These are phyloP conservation scores for Maudiozyma turicensis DNA, from an alignment of 805 yeast genomes.

Conservation along the genomic window DNA sequence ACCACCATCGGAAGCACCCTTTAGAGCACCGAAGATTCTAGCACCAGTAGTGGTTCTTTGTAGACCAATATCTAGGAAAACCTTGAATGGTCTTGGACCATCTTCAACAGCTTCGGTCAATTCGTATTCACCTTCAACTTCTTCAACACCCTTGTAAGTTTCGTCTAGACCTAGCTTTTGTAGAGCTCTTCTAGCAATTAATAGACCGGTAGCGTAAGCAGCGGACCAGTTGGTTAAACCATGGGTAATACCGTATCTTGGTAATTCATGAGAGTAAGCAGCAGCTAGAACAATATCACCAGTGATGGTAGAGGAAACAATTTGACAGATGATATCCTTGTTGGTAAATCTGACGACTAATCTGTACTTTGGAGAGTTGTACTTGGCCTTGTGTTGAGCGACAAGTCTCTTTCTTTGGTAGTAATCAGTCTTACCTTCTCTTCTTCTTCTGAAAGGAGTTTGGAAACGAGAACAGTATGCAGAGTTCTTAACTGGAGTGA, in stretches of 20 bases:
- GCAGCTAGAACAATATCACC: conserved; percentile 95
- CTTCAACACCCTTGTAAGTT: conserved; percentile 97
- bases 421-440: conserved; percentile 99
- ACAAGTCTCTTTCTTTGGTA: conserved; percentile 99
- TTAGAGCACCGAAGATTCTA: conserved; percentile 96
- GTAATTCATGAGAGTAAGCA: conserved; percentile 98
- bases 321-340: conserved; percentile 98
- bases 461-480: conserved; percentile 99
- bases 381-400: conserved; percentile 99
- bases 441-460: conserved; percentile 99
- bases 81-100: conserved; percentile 99
- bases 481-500: conserved; percentile 56
- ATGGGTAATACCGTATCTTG: conserved; percentile 92
- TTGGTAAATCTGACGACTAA: conserved; percentile 99
- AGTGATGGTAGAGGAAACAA: conserved; percentile 89
- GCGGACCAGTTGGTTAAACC: conserved; percentile 99
- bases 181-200: conserved; percentile 98
- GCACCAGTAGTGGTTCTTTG: conserved; percentile 99
- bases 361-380: conserved; percentile 99
- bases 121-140: conserved; percentile 98
- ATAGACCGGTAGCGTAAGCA: conserved; percentile 97
- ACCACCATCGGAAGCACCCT: conserved; percentile 99
- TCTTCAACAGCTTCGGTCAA: conserved; percentile 99
- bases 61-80: conserved; percentile 96
- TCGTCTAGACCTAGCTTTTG: conserved; percentile 97